Percentiles rank a stretch among this genome's conserved stretches.
These are phyloP conservation scores for Globisporangium polare DNA, from an alignment of 352 stramenopile genomes.

Conservation along the genomic window DNA sequence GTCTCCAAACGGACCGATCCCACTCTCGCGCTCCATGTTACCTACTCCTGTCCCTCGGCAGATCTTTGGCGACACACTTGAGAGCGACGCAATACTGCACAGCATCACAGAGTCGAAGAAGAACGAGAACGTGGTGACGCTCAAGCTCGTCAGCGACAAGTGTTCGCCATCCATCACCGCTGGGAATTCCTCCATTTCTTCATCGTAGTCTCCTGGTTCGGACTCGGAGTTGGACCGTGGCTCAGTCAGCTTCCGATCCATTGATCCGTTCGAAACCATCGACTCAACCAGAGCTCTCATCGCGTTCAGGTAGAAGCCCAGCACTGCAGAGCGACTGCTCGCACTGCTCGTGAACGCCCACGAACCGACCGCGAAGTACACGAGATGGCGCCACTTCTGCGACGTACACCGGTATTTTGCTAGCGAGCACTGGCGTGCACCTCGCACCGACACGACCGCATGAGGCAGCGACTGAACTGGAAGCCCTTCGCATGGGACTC, in stretches of 20 bases:
- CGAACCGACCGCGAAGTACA: slow-evolving; percentile 52
- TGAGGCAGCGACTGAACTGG: slow-evolving; percentile 29
- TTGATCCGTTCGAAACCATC: background rate
- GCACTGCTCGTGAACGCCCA: slow-evolving; percentile 41
- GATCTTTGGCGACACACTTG: slow-evolving; percentile 31
- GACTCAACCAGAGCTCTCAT: slow-evolving; percentile 40
- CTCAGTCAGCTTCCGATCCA: background rate
- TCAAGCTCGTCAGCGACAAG: slow-evolving; percentile 58
- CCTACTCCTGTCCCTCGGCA: slow-evolving; percentile 3
- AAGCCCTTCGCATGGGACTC: slow-evolving; percentile 17
- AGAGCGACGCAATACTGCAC: slow-evolving; percentile 46
- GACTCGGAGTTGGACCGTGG: slow-evolving; percentile 21
- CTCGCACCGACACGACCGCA: slow-evolving; percentile 27
- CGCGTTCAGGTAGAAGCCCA: slow-evolving; percentile 45
- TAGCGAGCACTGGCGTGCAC: slow-evolving; percentile 33
- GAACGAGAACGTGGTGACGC: slow-evolving; percentile 51
- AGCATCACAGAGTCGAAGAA: slow-evolving; percentile 56
- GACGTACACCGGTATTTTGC: slow-evolving; percentile 40
- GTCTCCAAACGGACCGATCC: slow-evolving; percentile 32
- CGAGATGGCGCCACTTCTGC: slow-evolving; percentile 43
- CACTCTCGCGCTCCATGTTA: background rate
- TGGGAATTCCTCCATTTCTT: slow-evolving; percentile 16
- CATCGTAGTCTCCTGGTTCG: slow-evolving; percentile 25
- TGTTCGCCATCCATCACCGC: slow-evolving; percentile 50
- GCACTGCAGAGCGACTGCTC: slow-evolving; percentile 23